Conservation (phyloP, 176 grass and related monocot species). For the Poa annua region DNA sequence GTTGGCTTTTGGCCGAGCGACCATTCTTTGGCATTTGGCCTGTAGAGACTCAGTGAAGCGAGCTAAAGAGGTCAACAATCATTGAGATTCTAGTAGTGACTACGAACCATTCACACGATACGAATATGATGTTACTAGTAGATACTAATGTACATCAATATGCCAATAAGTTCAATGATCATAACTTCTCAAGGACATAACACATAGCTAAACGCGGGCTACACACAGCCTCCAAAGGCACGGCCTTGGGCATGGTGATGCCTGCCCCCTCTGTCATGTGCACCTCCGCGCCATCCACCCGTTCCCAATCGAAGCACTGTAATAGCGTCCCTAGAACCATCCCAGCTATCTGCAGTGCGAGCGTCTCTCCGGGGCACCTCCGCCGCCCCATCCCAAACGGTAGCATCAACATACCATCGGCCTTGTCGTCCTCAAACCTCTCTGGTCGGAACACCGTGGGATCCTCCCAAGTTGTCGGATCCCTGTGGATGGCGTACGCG, state of each 20-base stretch:
- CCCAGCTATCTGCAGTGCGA: constrained; percentile 48
- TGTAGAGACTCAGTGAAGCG: no score
- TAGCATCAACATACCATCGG: constrained; percentile 31
- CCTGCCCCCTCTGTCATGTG: constrained; percentile 49
- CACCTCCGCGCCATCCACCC: constrained; percentile 30
- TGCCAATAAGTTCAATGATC: not conserved
- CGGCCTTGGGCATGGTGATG: constrained; percentile 44
- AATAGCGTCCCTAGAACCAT: constrained; percentile 50
- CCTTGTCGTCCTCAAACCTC: constrained; percentile 45
- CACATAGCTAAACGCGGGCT: constrained; percentile 37
- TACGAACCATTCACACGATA: not conserved
- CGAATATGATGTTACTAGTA: not conserved
- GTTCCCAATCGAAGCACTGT: constrained; percentile 72
- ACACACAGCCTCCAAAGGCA: constrained; percentile 47
- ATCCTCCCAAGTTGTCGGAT: constrained; percentile 39
- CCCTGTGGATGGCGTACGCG: constrained; percentile 53
- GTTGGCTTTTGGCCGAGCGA: no score
- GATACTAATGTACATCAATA: no score
- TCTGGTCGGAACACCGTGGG: constrained; percentile 56
- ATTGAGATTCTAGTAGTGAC: no score
- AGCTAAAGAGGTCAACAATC: no score
- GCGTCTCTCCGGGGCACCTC: constrained; percentile 58
- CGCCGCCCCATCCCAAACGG: constrained; percentile 73
- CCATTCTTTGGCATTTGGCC: no score
- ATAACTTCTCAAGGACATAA: constrained; percentile 32